Evolutionary conservation across 495 filamentous ascomycete genomes (phyloP).

Genomic region (Penicillium manginii): DNA sequence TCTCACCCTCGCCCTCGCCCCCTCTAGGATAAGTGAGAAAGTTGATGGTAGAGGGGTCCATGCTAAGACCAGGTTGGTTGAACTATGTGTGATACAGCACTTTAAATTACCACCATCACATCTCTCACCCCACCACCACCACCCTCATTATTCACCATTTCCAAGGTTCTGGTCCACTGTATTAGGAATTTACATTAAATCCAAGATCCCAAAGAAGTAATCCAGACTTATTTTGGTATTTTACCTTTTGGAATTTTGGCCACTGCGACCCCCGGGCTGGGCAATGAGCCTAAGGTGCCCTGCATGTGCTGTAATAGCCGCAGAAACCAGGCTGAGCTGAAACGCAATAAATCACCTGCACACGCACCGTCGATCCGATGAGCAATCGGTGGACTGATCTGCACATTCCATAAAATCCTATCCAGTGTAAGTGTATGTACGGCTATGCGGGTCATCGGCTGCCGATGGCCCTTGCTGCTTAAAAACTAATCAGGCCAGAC

Average conservation of each 20-base stretch:
- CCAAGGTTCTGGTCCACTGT: not conserved
- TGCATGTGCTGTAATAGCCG: conserved; percentile 21
- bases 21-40: not conserved
- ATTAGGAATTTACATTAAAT: not conserved
- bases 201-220: not conserved
- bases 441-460: conserved; percentile 6
- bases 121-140: not conserved
- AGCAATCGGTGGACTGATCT: conserved; percentile 20
- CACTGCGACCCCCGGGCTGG: not conserved
- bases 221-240: not conserved
- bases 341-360: conserved; percentile 32
- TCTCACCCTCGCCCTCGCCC: not conserved
- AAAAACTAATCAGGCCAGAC: not conserved
- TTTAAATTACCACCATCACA: conserved; percentile 1
- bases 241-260: conserved; percentile 1
- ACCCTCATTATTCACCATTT: not conserved
- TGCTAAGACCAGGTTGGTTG: not conserved
- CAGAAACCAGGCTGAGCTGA: conserved; percentile 29
- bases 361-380: conserved; percentile 29
- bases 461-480: conserved; percentile 16
- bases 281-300: conserved; percentile 5
- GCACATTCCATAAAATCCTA: conserved; percentile 11
- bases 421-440: conserved; percentile 3
- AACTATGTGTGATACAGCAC: conserved; percentile 1
- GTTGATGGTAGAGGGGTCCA: not conserved